phyloP scores from a whole-genome alignment of 2,329 filamentous ascomycete species.

The Hypoxylon sp. region DNA sequence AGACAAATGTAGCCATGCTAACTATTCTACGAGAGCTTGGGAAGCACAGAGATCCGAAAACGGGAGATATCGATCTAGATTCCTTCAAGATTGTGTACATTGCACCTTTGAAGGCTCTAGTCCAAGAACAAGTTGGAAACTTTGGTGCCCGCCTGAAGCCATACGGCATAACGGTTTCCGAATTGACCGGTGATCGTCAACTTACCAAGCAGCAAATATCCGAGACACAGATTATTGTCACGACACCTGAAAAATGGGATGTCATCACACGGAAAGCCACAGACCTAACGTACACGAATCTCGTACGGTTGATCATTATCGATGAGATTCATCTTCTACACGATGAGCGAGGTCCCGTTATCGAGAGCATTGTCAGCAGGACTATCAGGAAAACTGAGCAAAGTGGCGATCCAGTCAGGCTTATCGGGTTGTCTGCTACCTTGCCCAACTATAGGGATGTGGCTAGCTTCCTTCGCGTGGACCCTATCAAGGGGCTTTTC shows the following conservation, averaged over 20 bases:
- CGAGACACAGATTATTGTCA: slow-evolving; percentile 98
- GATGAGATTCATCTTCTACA: slow-evolving; percentile 98
- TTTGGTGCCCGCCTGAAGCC: slow-evolving; percentile 92
- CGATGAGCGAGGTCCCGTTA: slow-evolving; percentile 94
- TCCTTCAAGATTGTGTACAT: slow-evolving; percentile 99
- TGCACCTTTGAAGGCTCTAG: slow-evolving; percentile 92
- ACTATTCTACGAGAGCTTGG: slow-evolving; percentile 96
- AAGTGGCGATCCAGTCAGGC: slow-evolving; percentile 90
- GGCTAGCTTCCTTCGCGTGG: slow-evolving; percentile 92
- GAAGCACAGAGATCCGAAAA: slow-evolving; percentile 89
- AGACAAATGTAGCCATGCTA: slow-evolving; percentile 98
- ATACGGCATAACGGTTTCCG: slow-evolving; percentile 93
- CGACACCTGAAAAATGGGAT: slow-evolving; percentile 99
- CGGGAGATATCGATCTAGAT: slow-evolving; percentile 94
- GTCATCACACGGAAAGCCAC: slow-evolving; percentile 98
- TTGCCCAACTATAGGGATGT: slow-evolving; percentile 97
- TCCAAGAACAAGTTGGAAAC: slow-evolving; percentile 98
- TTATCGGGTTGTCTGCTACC: slow-evolving; percentile 94
- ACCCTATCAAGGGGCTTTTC: slow-evolving; percentile 87
- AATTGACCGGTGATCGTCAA: slow-evolving; percentile 96
- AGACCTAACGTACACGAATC: slow-evolving; percentile 94
- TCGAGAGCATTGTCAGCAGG: slow-evolving; percentile 96
- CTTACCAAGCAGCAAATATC: slow-evolving; percentile 98
- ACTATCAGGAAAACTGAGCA: slow-evolving; percentile 95
- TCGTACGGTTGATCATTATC: slow-evolving; percentile 96